phyloP scores from a whole-genome alignment of 768 basidiomycete genomes.

The Lactifluus piperatus region DNA sequence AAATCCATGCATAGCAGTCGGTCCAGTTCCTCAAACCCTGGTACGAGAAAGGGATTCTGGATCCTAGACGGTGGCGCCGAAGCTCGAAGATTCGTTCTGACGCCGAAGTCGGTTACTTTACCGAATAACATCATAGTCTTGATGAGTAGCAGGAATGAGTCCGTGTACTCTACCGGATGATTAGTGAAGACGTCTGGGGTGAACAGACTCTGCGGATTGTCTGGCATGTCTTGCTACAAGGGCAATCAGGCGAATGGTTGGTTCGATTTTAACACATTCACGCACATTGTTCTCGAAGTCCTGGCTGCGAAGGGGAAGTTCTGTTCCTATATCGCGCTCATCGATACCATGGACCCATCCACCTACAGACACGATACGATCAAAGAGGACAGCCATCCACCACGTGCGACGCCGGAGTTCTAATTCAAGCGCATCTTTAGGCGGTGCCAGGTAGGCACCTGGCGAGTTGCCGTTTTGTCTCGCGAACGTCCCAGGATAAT shows the following conservation, averaged over 20 bases:
- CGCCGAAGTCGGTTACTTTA: conserved; percentile 76
- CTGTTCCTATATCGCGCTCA: conserved; percentile 77
- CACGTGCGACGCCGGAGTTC: conserved; percentile 76
- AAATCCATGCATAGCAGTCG: conserved; percentile 59
- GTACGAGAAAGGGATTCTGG: conserved; percentile 60
- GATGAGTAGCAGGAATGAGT: conserved; percentile 72
- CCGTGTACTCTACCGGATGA: conserved; percentile 71
- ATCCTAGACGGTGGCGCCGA: conserved; percentile 59
- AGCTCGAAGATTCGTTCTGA: conserved; percentile 60
- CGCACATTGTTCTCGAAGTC: conserved; percentile 73
- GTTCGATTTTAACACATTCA: conserved; percentile 6
- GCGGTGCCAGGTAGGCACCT: conserved; percentile 72
- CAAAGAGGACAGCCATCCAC: conserved; percentile 89
- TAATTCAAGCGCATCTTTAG: conserved; percentile 64
- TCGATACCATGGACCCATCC: conserved; percentile 85
- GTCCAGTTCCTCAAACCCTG: conserved; percentile 65
- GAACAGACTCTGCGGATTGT: conserved; percentile 68
- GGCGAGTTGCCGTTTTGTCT: conserved; percentile 59
- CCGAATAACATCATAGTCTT: conserved; percentile 83
- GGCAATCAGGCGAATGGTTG: conserved; percentile 13
- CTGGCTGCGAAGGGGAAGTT: conserved; percentile 62
- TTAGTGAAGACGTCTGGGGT: conserved; percentile 55
- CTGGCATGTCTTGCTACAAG: conserved; percentile 46
- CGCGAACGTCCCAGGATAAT: conserved; percentile 79
- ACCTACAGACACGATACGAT: conserved; percentile 59